A percentile compares a stretch with the other conserved stretches of the same genome.
Evolutionary conservation across 2,329 filamentous ascomycete species (phyloP).

Genomic region (Escovopsis sp.): DNA sequence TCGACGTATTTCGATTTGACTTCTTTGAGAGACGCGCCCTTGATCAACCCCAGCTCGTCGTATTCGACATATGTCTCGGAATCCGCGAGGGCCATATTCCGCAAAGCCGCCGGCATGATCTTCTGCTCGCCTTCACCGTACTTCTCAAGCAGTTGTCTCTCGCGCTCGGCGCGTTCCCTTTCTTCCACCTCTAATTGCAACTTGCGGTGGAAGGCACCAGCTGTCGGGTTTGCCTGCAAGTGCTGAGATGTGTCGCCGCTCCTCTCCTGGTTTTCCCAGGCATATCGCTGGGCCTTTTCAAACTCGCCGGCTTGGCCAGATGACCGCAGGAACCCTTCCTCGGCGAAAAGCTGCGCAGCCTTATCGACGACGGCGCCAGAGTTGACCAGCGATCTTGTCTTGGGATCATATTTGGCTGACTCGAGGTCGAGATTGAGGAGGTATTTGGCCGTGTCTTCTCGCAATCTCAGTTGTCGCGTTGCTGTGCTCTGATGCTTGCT

Average conservation of each 20-base stretch:
- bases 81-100: conserved; percentile 56
- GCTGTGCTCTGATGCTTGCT: conserved; percentile 82
- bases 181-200: conserved; percentile 64
- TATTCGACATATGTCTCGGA: conserved; percentile 88
- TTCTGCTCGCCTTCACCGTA: conserved; percentile 58
- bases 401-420: conserved; percentile 94
- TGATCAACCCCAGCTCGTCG: conserved; percentile 77
- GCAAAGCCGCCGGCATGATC: conserved; percentile 43
- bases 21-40: conserved; percentile 62
- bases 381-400: conserved; percentile 83
- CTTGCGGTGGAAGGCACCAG: conserved; percentile 70
- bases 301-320: conserved; percentile 90
- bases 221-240: conserved; percentile 90
- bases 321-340: conserved; percentile 79
- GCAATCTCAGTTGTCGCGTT: conserved; percentile 76
- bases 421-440: conserved; percentile 88
- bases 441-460: conserved; percentile 96
- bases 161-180: conserved; percentile 49
- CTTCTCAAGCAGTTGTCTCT: conserved; percentile 60
- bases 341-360: conserved; percentile 70
- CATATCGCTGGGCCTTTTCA: conserved; percentile 74
- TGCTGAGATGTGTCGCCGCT: conserved; percentile 68
- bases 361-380: conserved; percentile 67
- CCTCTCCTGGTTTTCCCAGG: conserved; percentile 88
- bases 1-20: conserved; percentile 87